A percentile compares a stretch with the other conserved stretches of the same genome.
phyloP scores from a whole-genome alignment of 139 green algal species.

The Picochlorum sp. region DNA sequence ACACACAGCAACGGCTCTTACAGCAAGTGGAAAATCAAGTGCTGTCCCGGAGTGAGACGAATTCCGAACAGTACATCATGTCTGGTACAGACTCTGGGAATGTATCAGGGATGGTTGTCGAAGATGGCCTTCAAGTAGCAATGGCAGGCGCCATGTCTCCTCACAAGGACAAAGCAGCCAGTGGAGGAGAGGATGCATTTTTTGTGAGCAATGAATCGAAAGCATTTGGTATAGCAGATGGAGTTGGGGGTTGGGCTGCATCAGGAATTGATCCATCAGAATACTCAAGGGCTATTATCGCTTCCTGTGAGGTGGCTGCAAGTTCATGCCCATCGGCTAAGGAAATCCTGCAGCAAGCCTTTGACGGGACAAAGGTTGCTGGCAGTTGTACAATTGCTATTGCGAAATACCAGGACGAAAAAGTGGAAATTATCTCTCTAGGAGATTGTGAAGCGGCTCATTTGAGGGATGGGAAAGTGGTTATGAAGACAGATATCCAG shows the following conservation, averaged over 20 bases:
- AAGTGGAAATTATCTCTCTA: slow-evolving; percentile 19
- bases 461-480: slow-evolving; percentile 46
- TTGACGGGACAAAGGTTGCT: slow-evolving; percentile 13
- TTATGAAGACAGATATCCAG: slow-evolving; percentile 64
- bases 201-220: slow-evolving; percentile 55
- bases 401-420: background rate
- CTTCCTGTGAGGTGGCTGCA: background rate
- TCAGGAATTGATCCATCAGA: slow-evolving; percentile 71
- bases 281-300: slow-evolving; percentile 58
- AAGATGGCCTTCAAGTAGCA: slow-evolving; percentile 6
- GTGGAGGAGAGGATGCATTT: slow-evolving; percentile 78
- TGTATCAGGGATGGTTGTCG: too few relatives aligned
- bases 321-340: background rate
- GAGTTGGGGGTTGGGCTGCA: slow-evolving; percentile 78
- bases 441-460: slow-evolving; percentile 70
- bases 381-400: slow-evolving; percentile 24
- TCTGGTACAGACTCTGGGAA: background rate
- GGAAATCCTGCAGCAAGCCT: slow-evolving; percentile 18
- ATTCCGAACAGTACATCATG: background rate
- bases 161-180: slow-evolving; percentile 64
- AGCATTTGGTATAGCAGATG: slow-evolving; percentile 73
- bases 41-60: background rate
- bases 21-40: slow-evolving; percentile 11
- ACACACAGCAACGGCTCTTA: slow-evolving; percentile 12
- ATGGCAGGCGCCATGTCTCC: slow-evolving; percentile 20